Evolutionary conservation across 495 filamentous ascomycete species (phyloP).

Genomic region (Penicillium lagena): DNA sequence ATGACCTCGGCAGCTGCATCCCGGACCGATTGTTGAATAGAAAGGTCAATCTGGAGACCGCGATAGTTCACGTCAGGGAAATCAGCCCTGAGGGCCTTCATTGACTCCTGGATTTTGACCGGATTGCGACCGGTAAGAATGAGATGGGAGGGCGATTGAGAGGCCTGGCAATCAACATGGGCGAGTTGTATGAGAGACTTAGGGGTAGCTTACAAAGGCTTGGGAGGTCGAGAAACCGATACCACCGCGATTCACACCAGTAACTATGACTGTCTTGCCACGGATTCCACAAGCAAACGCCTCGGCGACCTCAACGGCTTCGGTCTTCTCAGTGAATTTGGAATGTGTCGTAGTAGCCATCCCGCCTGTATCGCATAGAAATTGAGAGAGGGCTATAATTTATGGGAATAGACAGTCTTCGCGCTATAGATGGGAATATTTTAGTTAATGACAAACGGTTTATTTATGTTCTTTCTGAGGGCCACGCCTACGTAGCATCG

Average conservation of each 20-base stretch:
- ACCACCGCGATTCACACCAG: conserved; percentile 32
- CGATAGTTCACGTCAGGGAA: conserved; percentile 32
- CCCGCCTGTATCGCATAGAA: not conserved
- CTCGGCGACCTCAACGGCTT: conserved; percentile 32
- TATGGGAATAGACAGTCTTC: not conserved
- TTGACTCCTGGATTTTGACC: conserved; percentile 29
- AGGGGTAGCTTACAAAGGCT: conserved; percentile 29
- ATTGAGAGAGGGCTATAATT: not conserved
- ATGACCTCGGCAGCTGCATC: conserved; percentile 32
- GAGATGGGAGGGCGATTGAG: conserved; percentile 32
- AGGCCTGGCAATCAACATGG: conserved; percentile 18
- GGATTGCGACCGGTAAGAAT: conserved; percentile 34
- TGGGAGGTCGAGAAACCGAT: conserved; percentile 35
- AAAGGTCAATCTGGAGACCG: conserved; percentile 36
- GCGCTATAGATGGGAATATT: not conserved
- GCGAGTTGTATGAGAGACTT: not conserved
- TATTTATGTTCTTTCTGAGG: not conserved
- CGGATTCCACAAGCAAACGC: conserved; percentile 25
- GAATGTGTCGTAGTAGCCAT: conserved; percentile 27
- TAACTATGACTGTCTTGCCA: conserved; percentile 36
- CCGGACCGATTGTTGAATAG: conserved; percentile 33
- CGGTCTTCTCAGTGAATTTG: conserved; percentile 30
- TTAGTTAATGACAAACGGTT: not conserved
- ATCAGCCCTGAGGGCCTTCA: conserved; percentile 24
- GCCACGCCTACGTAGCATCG: not conserved